These are phyloP conservation scores for Blepharisma japonicum DNA, from an alignment of 73 alveolate species.

Conservation along the genomic window DNA sequence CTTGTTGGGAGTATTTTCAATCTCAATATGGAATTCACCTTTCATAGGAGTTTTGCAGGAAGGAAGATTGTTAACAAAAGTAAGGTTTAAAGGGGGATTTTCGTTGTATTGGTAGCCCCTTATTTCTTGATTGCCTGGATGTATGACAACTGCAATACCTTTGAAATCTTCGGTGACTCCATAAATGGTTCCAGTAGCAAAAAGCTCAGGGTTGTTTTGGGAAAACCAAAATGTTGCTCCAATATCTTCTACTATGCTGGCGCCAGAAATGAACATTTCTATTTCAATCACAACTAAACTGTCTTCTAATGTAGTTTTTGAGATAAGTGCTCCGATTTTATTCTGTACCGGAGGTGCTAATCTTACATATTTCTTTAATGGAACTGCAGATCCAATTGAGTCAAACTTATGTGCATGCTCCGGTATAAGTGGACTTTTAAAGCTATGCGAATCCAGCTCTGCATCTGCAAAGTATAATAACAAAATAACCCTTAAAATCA, in stretches of 20 bases:
- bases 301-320: neutral
- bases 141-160: neutral
- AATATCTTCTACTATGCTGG: neutral
- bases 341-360: conserved; percentile 1
- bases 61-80: no score
- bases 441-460: neutral
- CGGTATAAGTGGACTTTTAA: conserved; percentile 14
- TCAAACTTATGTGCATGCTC: conserved; percentile 6
- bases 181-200: neutral
- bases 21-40: no score
- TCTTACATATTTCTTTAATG: conserved; percentile 7
- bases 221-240: neutral
- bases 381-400: neutral
- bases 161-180: neutral
- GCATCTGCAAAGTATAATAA: neutral
- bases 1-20: no score
- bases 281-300: neutral
- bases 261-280: neutral
- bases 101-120: no score
- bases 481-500: neutral
- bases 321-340: neutral
- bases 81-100: no score
- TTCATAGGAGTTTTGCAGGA: no score
- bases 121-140: neutral
- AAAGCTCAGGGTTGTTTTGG: neutral